phyloP scores from a whole-genome alignment of 176 grass and related monocot species.

The Bonia amplexicaulis region DNA sequence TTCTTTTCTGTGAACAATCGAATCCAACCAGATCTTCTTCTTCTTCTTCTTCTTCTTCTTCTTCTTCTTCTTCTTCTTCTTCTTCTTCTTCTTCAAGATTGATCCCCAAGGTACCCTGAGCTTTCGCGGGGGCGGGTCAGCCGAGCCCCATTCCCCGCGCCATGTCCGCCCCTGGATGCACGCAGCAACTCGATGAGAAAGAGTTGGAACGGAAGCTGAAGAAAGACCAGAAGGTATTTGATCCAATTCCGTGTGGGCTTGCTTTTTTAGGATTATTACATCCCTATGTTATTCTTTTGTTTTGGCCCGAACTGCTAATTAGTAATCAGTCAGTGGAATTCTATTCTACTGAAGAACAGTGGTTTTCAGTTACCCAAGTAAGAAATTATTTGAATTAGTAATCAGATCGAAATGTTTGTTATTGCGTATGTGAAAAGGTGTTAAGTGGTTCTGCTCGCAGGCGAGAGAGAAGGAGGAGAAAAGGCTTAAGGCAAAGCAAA shows the following conservation, averaged over 20 bases:
- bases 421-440: background rate
- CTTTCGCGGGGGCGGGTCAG: background rate
- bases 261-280: background rate
- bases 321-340: background rate
- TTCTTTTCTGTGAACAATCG: background rate
- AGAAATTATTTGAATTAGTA: background rate
- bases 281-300: background rate
- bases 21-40: background rate
- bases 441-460: conserved; percentile 20
- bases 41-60: background rate
- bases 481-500: conserved; percentile 71
- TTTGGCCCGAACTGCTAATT: background rate
- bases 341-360: background rate
- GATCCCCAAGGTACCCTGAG: background rate
- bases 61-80: background rate
- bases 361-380: background rate
- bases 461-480: conserved; percentile 75
- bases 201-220: conserved; percentile 67
- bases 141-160: background rate
- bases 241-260: background rate
- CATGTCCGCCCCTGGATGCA: background rate
- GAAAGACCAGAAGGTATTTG: conserved; percentile 65
- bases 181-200: conserved; percentile 50
- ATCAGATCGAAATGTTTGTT: background rate
- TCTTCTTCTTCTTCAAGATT: background rate